Evolutionary conservation across 108 stramenopile species (phyloP).

Genomic region (Pseudonitzschia delicatissima): DNA sequence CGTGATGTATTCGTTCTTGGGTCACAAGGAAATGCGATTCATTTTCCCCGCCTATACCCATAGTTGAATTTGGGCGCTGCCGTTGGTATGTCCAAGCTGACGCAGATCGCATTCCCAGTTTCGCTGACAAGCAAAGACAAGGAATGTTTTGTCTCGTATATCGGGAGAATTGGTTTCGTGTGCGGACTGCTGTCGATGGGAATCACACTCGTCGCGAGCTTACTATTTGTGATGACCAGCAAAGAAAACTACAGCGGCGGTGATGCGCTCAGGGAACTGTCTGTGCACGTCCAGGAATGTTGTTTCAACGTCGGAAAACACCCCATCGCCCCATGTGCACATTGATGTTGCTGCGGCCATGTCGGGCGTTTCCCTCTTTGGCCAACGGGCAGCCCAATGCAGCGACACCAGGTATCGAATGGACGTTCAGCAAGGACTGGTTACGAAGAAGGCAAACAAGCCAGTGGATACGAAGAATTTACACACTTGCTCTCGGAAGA

Average conservation of each 20-base stretch:
- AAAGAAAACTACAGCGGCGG: constrained; percentile 88
- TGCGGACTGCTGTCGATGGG: constrained; percentile 35
- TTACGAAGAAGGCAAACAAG: constrained; percentile 53
- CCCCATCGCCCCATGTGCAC: constrained; percentile 40
- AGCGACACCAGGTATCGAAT: constrained; percentile 19
- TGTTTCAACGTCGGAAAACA: not conserved
- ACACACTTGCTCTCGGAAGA: constrained; percentile 69
- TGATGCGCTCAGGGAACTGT: constrained; percentile 48
- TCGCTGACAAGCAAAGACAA: constrained; percentile 29
- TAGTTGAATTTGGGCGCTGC: constrained; percentile 85
- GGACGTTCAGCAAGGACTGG: constrained; percentile 72
- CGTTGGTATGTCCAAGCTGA: constrained; percentile 57
- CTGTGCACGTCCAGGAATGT: constrained; percentile 34
- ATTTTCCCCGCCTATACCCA: constrained; percentile 88
- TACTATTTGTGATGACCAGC: constrained; percentile 62
- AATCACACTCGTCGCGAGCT: constrained; percentile 54
- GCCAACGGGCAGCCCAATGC: constrained; percentile 53
- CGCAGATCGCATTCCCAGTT: constrained; percentile 40
- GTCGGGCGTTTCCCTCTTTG: constrained; percentile 88
- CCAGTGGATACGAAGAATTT: constrained; percentile 22
- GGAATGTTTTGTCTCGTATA: not conserved
- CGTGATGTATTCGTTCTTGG: constrained; percentile 77
- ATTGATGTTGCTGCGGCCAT: constrained; percentile 86
- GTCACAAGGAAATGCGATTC: constrained; percentile 97
- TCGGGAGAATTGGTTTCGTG: constrained; percentile 37